Evolutionary conservation across 2,329 filamentous ascomycete genomes (phyloP).

Genomic region (Xylariaceae sp.): DNA sequence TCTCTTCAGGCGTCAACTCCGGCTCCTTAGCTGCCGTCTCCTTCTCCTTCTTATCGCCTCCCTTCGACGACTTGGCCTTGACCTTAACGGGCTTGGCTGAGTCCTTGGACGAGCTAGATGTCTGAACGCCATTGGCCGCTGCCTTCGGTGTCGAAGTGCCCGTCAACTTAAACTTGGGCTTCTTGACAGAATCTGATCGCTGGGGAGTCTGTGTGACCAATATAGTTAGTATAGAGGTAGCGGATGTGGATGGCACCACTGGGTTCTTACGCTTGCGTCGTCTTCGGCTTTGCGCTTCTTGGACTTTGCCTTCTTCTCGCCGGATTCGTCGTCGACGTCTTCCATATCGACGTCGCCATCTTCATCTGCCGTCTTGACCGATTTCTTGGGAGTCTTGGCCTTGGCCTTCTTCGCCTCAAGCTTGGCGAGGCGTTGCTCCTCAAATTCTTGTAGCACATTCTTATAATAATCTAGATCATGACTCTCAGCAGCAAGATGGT

Average conservation of each 20-base stretch:
- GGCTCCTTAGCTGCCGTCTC: constrained; percentile 48
- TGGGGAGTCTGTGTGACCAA: constrained; percentile 46
- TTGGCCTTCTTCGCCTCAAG: constrained; percentile 39
- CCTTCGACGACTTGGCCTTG: constrained; percentile 51
- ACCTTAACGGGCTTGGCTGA: constrained; percentile 52
- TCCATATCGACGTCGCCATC: constrained; percentile 60
- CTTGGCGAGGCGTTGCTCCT: constrained; percentile 61
- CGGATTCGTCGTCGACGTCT: constrained; percentile 52
- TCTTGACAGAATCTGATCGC: constrained; percentile 60
- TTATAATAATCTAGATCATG: constrained; percentile 82
- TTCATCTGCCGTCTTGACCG: constrained; percentile 47
- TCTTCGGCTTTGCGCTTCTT: constrained; percentile 90
- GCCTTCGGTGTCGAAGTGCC: constrained; percentile 66
- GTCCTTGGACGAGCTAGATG: constrained; percentile 33
- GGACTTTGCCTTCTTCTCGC: constrained; percentile 44
- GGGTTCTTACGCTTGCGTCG: constrained; percentile 59
- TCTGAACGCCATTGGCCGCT: constrained; percentile 58
- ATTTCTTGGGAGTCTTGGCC: constrained; percentile 37
- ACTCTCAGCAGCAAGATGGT: constrained; percentile 72
- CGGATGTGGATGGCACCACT: not conserved
- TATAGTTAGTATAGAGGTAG: constrained; percentile 3
- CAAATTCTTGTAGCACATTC: constrained; percentile 65
- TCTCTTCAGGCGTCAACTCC: constrained; percentile 56
- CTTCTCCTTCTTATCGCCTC: constrained; percentile 50
- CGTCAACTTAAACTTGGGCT: constrained; percentile 63